A percentile compares a stretch with the other conserved stretches of the same genome.
phyloP scores from a whole-genome alignment of 1,284 basidiomycete species.

The Rhodotorula sp. region DNA sequence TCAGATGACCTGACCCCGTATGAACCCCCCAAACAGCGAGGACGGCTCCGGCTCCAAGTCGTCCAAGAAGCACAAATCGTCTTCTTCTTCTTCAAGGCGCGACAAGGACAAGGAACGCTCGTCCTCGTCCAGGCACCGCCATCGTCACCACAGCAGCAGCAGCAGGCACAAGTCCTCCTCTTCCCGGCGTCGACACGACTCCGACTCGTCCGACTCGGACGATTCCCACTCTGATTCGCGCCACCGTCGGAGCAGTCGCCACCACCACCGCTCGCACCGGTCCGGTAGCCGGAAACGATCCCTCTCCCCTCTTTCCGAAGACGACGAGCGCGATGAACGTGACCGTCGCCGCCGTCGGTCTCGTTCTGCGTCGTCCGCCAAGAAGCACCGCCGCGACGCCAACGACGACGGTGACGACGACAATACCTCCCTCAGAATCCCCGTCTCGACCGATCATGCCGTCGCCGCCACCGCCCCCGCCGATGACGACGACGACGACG shows the following conservation, averaged over 20 bases:
- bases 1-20: neutral
- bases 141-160: constrained; percentile 37
- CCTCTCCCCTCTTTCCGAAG: constrained; percentile 15
- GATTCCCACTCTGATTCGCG: constrained; percentile 52
- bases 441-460: constrained; percentile 17
- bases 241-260: neutral
- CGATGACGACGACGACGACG: constrained; percentile 49
- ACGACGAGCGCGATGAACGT: constrained; percentile 15
- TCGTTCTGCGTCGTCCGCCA: neutral
- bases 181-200: constrained; percentile 51
- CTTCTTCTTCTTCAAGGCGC: constrained; percentile 15
- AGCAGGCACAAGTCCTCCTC: constrained; percentile 40
- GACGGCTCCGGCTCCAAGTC: constrained; percentile 5
- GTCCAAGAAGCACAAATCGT: constrained; percentile 26
- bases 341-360: constrained; percentile 13
- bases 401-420: neutral
- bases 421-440: too few relatives aligned
- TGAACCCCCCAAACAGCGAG: constrained; percentile 25
- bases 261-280: constrained; percentile 12
- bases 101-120: constrained; percentile 13
- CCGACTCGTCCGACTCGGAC: constrained; percentile 51
- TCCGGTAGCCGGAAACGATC: constrained; percentile 47
- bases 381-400: neutral
- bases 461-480: constrained; percentile 37
- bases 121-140: constrained; percentile 40